A percentile compares a stretch with the other conserved stretches of the same genome.
Conservation (phyloP, 2,329 filamentous ascomycete species). For the Domatiomyces globalis region DNA sequence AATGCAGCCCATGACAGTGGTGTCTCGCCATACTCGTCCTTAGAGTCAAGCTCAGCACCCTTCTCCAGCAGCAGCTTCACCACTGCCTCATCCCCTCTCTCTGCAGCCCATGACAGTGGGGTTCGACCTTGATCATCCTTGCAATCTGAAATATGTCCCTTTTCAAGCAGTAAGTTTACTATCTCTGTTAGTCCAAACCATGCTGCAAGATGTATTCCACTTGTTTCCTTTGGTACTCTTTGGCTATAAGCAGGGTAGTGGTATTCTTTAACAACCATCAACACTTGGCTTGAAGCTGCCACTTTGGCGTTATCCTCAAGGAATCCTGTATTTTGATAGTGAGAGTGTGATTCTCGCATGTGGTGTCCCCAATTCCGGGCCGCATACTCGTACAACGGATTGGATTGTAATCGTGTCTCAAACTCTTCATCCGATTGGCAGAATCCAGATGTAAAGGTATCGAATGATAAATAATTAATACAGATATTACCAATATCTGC, state of each 20-base stretch:
- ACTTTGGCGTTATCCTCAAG: not conserved
- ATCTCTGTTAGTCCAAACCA: conserved; percentile 15
- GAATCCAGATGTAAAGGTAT: conserved; percentile 14
- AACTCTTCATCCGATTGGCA: conserved; percentile 10
- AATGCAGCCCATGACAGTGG: no score
- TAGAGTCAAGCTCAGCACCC: no score
- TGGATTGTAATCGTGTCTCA: conserved; percentile 9
- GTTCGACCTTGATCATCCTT: conserved; percentile 4
- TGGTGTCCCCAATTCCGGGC: conserved; percentile 19
- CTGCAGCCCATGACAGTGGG: conserved; percentile 5
- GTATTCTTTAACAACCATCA: not conserved
- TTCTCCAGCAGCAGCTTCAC: conserved; percentile 8
- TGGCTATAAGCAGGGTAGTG: not conserved
- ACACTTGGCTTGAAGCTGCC: conserved; percentile 1
- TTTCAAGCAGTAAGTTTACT: conserved; percentile 2
- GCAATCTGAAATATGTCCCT: not conserved
- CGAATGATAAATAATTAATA: conserved; percentile 25
- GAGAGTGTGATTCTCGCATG: conserved; percentile 1
- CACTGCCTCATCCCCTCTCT: conserved; percentile 21
- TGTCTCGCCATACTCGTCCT: no score
- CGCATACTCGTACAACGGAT: conserved; percentile 21
- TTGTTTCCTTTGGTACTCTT: conserved; percentile 9
- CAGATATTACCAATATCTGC: conserved; percentile 21
- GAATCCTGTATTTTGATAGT: conserved; percentile 1
- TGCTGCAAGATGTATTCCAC: conserved; percentile 18